phyloP scores from a whole-genome alignment of 345 rosid species.

The Microcos paniculata region DNA sequence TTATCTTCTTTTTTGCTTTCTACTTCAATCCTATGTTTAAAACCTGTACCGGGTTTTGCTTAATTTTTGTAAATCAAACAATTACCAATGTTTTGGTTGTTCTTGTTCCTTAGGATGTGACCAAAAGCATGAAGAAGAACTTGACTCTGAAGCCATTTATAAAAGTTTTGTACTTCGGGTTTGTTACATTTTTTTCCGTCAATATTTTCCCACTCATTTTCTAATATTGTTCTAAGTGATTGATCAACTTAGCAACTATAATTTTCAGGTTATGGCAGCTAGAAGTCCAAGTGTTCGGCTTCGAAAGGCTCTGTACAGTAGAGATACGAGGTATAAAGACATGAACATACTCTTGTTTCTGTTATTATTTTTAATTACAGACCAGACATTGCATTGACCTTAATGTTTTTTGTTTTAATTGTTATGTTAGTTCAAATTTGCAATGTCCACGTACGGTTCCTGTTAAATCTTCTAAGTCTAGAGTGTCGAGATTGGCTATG shows the following conservation, averaged over 20 bases:
- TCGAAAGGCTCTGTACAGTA: constrained; percentile 54
- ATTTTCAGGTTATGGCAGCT: constrained; percentile 86
- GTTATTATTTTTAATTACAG: background rate
- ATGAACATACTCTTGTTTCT: background rate
- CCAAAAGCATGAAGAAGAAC: constrained; percentile 85
- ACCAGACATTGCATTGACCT: background rate
- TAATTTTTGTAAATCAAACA: background rate
- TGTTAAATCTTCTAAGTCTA: constrained; percentile 67
- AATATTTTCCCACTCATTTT: background rate
- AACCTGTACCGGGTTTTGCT: too few relatives aligned
- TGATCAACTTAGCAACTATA: constrained; percentile 17
- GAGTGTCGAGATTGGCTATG: constrained; percentile 62
- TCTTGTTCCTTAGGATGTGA: constrained; percentile 67
- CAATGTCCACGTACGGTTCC: constrained; percentile 89
- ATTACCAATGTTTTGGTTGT: background rate
- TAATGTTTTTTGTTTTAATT: background rate
- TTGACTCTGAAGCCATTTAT: constrained; percentile 84
- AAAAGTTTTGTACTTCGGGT: constrained; percentile 88
- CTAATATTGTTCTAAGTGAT: background rate
- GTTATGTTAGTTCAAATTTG: constrained; percentile 30
- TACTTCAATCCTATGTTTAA: background rate
- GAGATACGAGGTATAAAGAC: constrained; percentile 42
- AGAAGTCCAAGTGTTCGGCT: constrained; percentile 86
- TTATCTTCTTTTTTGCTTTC: background rate
- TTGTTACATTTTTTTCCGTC: constrained; percentile 20